Percentiles rank a stretch among this genome's conserved stretches.
These are phyloP conservation scores for Phialemoniopsis sp. DNA, from an alignment of 2,329 filamentous ascomycete genomes.

Conservation along the genomic window DNA sequence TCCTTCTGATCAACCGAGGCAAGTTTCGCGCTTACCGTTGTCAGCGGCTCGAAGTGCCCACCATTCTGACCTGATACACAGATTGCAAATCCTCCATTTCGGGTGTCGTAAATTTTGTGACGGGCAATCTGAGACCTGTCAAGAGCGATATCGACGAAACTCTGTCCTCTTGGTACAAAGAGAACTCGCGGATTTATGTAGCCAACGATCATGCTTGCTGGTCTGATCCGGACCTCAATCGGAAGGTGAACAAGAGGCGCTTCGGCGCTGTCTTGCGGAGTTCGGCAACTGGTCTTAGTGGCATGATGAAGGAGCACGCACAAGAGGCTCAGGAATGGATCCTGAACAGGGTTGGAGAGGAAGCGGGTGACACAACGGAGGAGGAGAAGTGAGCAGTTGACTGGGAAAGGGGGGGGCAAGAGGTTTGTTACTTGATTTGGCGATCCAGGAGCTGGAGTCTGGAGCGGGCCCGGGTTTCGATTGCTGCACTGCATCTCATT, in stretches of 20 bases:
- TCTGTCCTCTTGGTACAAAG: conserved; percentile 77
- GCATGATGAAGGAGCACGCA: conserved; percentile 54
- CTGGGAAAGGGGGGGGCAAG: no score
- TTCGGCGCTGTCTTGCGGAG: conserved; percentile 57
- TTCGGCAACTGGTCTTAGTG: conserved; percentile 39
- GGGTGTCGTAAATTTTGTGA: conserved; percentile 77
- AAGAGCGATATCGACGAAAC: conserved; percentile 73
- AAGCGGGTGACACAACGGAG: conserved; percentile 41
- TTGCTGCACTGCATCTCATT: no score
- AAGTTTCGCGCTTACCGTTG: no score
- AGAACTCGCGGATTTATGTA: conserved; percentile 77
- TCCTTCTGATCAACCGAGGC: conserved; percentile 76
- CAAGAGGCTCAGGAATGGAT: conserved; percentile 50
- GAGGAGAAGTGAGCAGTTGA: conserved; percentile 28
- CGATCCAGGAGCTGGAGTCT: no score
- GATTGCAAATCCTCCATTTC: conserved; percentile 65
- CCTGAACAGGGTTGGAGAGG: conserved; percentile 24
- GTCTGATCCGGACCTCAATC: conserved; percentile 55
- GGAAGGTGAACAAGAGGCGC: conserved; percentile 55
- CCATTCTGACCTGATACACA: no score
- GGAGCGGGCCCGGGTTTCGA: no score
- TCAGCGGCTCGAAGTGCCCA: no score
- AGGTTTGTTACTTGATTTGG: no score
- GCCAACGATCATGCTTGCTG: conserved; percentile 73
- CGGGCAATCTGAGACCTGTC: conserved; percentile 71